A percentile compares a stretch with the other conserved stretches of the same genome.
Evolutionary conservation across 495 filamentous ascomycete species (phyloP).

Genomic region (Penicillium manginii): DNA sequence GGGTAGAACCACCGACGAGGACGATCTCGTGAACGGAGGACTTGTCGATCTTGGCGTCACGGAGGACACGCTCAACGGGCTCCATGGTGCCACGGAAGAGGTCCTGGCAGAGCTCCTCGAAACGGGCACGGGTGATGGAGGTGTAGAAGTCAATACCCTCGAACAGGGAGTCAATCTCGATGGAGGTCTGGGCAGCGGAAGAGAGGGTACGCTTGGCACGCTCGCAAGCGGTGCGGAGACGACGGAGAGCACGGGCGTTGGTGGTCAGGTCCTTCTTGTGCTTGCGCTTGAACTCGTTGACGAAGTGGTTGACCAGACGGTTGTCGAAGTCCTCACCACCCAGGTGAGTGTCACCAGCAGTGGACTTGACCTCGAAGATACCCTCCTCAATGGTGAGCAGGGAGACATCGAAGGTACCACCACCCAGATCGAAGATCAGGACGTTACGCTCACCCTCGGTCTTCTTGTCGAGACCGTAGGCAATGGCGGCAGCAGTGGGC

Average conservation of each 20-base stretch:
- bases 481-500: slow-evolving; percentile 88
- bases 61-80: slow-evolving; percentile 97
- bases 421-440: slow-evolving; percentile 98
- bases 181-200: slow-evolving; percentile 93
- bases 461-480: slow-evolving; percentile 86
- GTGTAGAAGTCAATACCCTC: slow-evolving; percentile 98
- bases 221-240: slow-evolving; percentile 98
- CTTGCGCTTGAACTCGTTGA: slow-evolving; percentile 90
- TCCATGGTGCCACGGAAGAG: slow-evolving; percentile 96
- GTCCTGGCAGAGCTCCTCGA: slow-evolving; percentile 98
- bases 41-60: slow-evolving; percentile 96
- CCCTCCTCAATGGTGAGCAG: slow-evolving; percentile 98
- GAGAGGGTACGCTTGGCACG: slow-evolving; percentile 99
- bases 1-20: slow-evolving; percentile 96
- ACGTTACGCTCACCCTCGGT: slow-evolving; percentile 95
- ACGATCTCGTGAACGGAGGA: slow-evolving; percentile 95
- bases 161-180: slow-evolving; percentile 98
- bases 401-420: slow-evolving; percentile 99
- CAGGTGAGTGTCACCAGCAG: slow-evolving; percentile 97
- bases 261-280: slow-evolving; percentile 80
- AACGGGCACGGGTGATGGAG: slow-evolving; percentile 98
- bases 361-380: slow-evolving; percentile 99
- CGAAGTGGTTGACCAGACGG: slow-evolving; percentile 95
- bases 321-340: slow-evolving; percentile 99
- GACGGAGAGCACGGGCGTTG: slow-evolving; percentile 95